Conservation (phyloP, 495 filamentous ascomycete species). For the Lasiosphaeria hispida region DNA sequence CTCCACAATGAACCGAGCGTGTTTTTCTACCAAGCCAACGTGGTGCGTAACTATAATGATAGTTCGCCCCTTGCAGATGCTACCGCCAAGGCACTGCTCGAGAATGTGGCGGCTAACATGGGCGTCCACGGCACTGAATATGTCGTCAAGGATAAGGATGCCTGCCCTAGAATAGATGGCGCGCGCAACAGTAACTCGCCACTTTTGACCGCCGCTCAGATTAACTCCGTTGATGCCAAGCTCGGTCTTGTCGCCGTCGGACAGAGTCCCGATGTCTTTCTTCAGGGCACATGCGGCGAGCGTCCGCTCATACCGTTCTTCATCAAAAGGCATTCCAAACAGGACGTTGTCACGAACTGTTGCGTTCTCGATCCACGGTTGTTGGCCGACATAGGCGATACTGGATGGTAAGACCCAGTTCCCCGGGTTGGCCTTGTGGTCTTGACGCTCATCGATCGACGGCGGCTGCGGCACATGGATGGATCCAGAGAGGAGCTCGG, state of each 20-base stretch:
- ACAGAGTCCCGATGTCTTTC: slow-evolving; percentile 61
- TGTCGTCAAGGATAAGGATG: slow-evolving; percentile 67
- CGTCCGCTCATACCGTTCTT: slow-evolving; percentile 51
- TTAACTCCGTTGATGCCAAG: slow-evolving; percentile 70
- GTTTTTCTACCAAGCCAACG: slow-evolving; percentile 52
- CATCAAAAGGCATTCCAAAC: slow-evolving; percentile 50
- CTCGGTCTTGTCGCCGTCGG: slow-evolving; percentile 65
- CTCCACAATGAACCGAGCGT: slow-evolving; percentile 62
- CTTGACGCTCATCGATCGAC: background rate
- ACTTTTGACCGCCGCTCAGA: slow-evolving; percentile 69
- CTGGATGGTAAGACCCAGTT: slow-evolving; percentile 60
- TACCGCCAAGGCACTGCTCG: slow-evolving; percentile 49
- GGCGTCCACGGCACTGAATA: slow-evolving; percentile 62
- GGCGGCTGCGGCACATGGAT: background rate
- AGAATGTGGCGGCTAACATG: slow-evolving; percentile 50
- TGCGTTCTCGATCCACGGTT: slow-evolving; percentile 56
- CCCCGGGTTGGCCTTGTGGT: background rate
- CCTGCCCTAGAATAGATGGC: slow-evolving; percentile 67
- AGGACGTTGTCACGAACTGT: slow-evolving; percentile 57
- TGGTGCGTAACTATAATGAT: slow-evolving; percentile 56
- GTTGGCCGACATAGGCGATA: slow-evolving; percentile 61
- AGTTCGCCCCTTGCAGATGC: slow-evolving; percentile 45
- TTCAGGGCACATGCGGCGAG: slow-evolving; percentile 62
- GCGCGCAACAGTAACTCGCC: slow-evolving; percentile 64
- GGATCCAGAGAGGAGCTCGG: background rate